Conservation (phyloP, 257 asterid species). For the Primulina eburnea region DNA sequence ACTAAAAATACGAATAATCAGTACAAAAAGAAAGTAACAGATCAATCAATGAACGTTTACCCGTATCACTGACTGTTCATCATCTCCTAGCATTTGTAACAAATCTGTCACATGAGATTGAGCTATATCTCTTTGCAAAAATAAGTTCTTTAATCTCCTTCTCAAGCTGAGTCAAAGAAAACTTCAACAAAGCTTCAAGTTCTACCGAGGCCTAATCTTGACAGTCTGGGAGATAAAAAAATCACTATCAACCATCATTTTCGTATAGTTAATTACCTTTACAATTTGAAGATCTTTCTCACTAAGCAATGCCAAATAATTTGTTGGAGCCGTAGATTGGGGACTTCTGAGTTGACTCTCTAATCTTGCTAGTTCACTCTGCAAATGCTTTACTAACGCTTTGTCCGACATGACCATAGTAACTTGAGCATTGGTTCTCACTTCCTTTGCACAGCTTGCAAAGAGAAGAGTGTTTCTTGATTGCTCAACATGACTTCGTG, state of each 20-base stretch:
- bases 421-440: constrained; percentile 75
- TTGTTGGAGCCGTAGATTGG: constrained; percentile 37
- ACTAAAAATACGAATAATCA: not conserved
- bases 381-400: constrained; percentile 82
- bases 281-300: constrained; percentile 80
- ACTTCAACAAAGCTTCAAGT: constrained; percentile 16
- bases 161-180: constrained; percentile 55
- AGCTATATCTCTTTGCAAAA: constrained; percentile 75
- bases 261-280: constrained; percentile 43
- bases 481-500: constrained; percentile 84
- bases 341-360: constrained; percentile 71
- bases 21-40: not conserved
- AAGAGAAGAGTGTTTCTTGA: constrained; percentile 94
- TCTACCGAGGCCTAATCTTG: not conserved
- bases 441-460: constrained; percentile 98
- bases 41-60: constrained; percentile 30
- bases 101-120: constrained; percentile 76
- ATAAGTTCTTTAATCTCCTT: constrained; percentile 66
- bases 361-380: constrained; percentile 64
- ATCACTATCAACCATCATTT: constrained; percentile 1
- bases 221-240: constrained; percentile 1
- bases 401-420: constrained; percentile 88
- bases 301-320: constrained; percentile 46
- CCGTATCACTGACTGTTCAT: constrained; percentile 38
- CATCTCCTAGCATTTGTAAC: constrained; percentile 55